phyloP scores from a whole-genome alignment of 139 green algal genomes.

The Picochlorum costavermella region DNA sequence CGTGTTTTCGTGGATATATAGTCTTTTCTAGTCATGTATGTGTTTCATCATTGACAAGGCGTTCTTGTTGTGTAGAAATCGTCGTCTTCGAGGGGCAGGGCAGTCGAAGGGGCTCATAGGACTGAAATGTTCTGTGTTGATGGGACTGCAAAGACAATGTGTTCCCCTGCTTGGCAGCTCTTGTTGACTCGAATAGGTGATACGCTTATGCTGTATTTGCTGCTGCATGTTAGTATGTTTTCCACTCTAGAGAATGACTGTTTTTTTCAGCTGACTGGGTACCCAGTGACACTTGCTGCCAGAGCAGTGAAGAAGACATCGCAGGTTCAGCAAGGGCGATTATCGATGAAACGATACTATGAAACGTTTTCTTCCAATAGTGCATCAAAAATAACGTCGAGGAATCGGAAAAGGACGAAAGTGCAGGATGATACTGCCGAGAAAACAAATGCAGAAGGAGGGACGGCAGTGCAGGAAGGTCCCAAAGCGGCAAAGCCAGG shows the following conservation, averaged over 20 bases:
- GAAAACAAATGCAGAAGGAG: neutral
- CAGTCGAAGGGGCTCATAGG: constrained; percentile 28
- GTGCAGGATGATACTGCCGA: neutral
- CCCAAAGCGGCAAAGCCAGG: constrained; percentile 1
- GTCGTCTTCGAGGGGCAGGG: no score
- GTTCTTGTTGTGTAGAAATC: neutral
- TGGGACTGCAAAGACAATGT: constrained; percentile 19
- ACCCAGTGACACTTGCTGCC: constrained; percentile 30
- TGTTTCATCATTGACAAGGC: neutral
- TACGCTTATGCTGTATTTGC: constrained; percentile 57
- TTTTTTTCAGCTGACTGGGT: constrained; percentile 53
- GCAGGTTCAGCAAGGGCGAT: neutral
- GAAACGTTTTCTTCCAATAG: no score
- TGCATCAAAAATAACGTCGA: no score
- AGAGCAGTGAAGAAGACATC: constrained; percentile 2
- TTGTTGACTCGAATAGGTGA: constrained; percentile 57
- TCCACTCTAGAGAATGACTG: constrained; percentile 36
- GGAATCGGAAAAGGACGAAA: neutral
- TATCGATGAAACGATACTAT: neutral
- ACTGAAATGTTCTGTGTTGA: constrained; percentile 35
- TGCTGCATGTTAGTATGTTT: constrained; percentile 55
- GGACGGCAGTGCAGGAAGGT: neutral
- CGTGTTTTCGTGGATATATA: constrained; percentile 2
- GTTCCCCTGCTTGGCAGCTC: constrained; percentile 26
- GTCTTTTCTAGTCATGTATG: no score